These are phyloP conservation scores for Aristolochia californica DNA, from an alignment of 164 flowering plant species.

Conservation along the genomic window DNA sequence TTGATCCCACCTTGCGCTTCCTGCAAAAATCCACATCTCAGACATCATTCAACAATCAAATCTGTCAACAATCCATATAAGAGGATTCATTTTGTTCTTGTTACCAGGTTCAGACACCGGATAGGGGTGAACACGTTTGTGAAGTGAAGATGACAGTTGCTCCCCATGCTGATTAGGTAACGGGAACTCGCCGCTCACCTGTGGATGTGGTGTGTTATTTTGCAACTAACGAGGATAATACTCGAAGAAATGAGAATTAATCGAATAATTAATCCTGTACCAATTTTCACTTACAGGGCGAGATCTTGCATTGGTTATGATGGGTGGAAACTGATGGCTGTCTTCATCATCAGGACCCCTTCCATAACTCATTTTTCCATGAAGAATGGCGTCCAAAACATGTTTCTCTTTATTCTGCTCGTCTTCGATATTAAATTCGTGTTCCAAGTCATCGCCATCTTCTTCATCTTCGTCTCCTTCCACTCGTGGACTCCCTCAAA, in stretches of 20 bases:
- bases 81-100: neutral
- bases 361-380: slow-evolving; percentile 94
- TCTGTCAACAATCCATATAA: neutral
- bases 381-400: slow-evolving; percentile 75
- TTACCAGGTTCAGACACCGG: slow-evolving; percentile 69
- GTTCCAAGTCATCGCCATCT: slow-evolving; percentile 82
- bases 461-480: slow-evolving; percentile 98
- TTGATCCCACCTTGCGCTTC: slow-evolving; percentile 81
- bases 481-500: slow-evolving; percentile 83
- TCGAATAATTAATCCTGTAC: too few species aligned
- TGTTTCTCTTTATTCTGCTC: slow-evolving; percentile 46
- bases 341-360: slow-evolving; percentile 72
- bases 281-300: slow-evolving; percentile 39
- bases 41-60: neutral
- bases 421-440: slow-evolving; percentile 79
- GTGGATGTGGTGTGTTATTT: neutral
- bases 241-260: too few species aligned
- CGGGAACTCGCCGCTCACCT: slow-evolving; percentile 89
- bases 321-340: slow-evolving; percentile 51
- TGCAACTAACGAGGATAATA: neutral
- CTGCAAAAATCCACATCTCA: slow-evolving; percentile 17
- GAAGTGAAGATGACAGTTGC: slow-evolving; percentile 47
- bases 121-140: slow-evolving; percentile 81
- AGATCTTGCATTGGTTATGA: slow-evolving; percentile 48
- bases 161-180: slow-evolving; percentile 48